A percentile compares a stretch with the other conserved stretches of the same genome.
These are phyloP conservation scores for Penicillium cataractarum DNA, from an alignment of 495 filamentous ascomycete genomes.

Conservation along the genomic window DNA sequence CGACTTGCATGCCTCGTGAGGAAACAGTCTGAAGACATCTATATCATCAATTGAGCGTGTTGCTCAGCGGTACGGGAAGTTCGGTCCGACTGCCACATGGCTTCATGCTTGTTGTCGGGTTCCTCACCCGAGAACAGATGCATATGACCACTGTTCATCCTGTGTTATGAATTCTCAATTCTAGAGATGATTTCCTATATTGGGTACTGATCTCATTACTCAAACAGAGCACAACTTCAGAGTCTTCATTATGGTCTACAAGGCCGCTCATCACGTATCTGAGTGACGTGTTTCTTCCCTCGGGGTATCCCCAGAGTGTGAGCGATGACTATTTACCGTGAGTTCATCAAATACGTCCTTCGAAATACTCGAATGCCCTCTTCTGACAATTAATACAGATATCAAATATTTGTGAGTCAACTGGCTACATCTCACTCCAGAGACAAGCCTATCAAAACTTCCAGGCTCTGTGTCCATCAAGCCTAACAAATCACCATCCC, in stretches of 20 bases:
- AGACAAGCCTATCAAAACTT: background rate
- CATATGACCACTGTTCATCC: background rate
- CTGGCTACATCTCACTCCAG: background rate
- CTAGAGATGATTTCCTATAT: background rate
- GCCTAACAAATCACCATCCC: background rate
- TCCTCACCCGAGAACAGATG: background rate
- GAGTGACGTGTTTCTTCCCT: slow-evolving; percentile 76
- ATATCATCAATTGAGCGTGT: background rate
- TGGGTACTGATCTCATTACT: background rate
- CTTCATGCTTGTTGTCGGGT: background rate
- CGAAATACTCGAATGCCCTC: background rate
- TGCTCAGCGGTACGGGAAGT: background rate
- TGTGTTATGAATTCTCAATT: background rate
- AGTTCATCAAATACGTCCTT: slow-evolving; percentile 30
- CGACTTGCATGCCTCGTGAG: background rate
- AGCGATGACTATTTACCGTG: slow-evolving; percentile 85
- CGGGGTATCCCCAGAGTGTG: slow-evolving; percentile 90
- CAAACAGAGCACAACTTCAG: slow-evolving; percentile 15
- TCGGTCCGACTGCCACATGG: background rate
- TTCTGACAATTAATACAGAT: slow-evolving; percentile 46
- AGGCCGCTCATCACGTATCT: slow-evolving; percentile 35
- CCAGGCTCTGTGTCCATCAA: background rate
- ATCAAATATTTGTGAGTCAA: slow-evolving; percentile 65
- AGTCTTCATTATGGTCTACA: slow-evolving; percentile 35
- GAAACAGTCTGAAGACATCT: background rate